A percentile compares a stretch with the other conserved stretches of the same genome.
These are phyloP conservation scores for Phycomyces nitens DNA, from an alignment of 192 early-diverging fungal species.

Conservation along the genomic window DNA sequence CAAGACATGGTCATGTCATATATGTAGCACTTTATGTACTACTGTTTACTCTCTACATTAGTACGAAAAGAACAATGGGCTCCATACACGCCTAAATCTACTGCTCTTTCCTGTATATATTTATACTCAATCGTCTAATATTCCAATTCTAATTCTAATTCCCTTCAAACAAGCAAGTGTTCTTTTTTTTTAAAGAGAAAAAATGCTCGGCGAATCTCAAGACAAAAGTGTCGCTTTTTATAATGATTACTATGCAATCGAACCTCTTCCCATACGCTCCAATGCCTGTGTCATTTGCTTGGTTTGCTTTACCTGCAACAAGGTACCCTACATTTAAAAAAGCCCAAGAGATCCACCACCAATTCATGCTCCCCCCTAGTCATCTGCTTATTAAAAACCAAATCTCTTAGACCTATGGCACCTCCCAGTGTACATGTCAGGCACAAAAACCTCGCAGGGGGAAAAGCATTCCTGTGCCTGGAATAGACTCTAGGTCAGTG, in stretches of 20 bases:
- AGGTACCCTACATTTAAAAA: background rate
- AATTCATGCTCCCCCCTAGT: too few species aligned
- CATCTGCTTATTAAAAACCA: too few species aligned
- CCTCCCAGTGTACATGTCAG: background rate
- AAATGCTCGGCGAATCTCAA: too few species aligned
- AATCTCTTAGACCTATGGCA: background rate
- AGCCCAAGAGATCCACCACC: too few species aligned
- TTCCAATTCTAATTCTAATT: too few species aligned
- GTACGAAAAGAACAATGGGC: too few species aligned
- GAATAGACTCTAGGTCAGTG: background rate
- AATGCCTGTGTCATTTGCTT: conserved; percentile 1
- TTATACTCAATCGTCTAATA: background rate
- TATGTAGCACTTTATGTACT: too few species aligned
- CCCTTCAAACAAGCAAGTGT: background rate
- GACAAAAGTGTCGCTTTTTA: too few species aligned
- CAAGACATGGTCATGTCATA: too few species aligned
- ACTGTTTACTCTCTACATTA: too few species aligned
- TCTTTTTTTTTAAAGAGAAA: background rate
- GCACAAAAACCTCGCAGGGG: background rate
- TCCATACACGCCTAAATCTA: too few species aligned
- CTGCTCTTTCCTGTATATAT: background rate
- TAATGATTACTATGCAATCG: background rate
- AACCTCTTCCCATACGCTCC: background rate
- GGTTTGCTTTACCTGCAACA: background rate
- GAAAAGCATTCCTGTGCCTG: conserved; percentile 1